Conservation (phyloP, 1,284 basidiomycete species). For the Fomitopsis palustris region DNA sequence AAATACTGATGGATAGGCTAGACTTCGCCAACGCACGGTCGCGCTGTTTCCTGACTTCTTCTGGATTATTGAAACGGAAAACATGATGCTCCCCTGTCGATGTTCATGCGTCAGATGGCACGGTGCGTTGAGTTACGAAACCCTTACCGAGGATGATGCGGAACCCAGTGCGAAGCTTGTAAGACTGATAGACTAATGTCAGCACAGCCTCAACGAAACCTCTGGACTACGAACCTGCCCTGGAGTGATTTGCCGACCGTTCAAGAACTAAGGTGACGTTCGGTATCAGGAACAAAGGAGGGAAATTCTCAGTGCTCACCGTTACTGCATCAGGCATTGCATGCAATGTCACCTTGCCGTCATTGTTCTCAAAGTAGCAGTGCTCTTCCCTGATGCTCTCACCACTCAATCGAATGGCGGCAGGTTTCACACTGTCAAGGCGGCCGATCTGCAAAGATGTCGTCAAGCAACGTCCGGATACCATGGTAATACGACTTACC, state of each 20-base stretch:
- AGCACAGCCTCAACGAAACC: background rate
- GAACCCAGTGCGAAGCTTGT: slow-evolving; percentile 88
- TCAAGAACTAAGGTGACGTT: slow-evolving; percentile 63
- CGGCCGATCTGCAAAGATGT: slow-evolving; percentile 65
- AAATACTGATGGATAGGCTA: slow-evolving; percentile 59
- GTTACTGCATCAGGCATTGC: slow-evolving; percentile 81
- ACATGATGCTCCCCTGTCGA: slow-evolving; percentile 93
- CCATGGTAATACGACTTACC: slow-evolving; percentile 39
- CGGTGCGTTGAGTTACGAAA: background rate
- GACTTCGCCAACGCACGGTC: slow-evolving; percentile 73
- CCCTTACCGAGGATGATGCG: slow-evolving; percentile 87
- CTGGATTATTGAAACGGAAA: slow-evolving; percentile 96
- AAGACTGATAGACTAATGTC: slow-evolving; percentile 41
- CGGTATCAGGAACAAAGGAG: background rate
- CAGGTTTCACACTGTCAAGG: slow-evolving; percentile 72
- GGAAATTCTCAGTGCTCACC: slow-evolving; percentile 58
- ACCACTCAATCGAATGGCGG: slow-evolving; percentile 92
- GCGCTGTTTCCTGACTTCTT: slow-evolving; percentile 88
- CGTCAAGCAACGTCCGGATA: background rate
- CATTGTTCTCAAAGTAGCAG: slow-evolving; percentile 85
- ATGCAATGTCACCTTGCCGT: slow-evolving; percentile 83
- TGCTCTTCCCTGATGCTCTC: slow-evolving; percentile 91
- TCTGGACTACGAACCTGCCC: slow-evolving; percentile 52
- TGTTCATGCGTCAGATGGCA: background rate
- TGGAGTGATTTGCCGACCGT: slow-evolving; percentile 82